Base-by-base conservation (phyloP, 148 eudicot genomes). In the Pouteria glomerata region DNA sequence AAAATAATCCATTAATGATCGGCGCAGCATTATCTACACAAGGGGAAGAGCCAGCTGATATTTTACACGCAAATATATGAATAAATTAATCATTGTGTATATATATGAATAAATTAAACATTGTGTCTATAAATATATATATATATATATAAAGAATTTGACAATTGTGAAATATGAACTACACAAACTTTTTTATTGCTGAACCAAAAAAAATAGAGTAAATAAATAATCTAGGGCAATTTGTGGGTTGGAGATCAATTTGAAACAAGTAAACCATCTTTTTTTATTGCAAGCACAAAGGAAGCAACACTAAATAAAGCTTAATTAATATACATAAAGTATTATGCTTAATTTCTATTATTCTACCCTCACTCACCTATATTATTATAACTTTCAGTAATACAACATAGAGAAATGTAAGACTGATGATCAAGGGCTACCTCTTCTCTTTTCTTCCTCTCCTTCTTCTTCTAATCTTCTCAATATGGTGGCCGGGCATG, bases 221-320 rank as follows among this genome's bases (percentile, higher is more conserved):
- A n/a, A n/a, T n/a, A n/a, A n/a, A n/a, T n/a, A n/a, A n/a, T n/a
- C n/a, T n/a, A n/a, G n/a, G n/a, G n/a, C n/a, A n/a, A n/a, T n/a
- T n/a, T n/a, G n/a, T n/a, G n/a, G n/a, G n/a, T n/a, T 4, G 10
- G 44, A 39, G 44, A 39, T 6, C 44, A 61, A n/a, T 19, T n/a
- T n/a, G 8, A 7, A 60, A 34, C n/a, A 18, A 30, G 39, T 30
- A 16, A 63, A 60, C 23, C 48, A 62, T 1, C 33, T 27, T 23
- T 37, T 63, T 37, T 41, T 64, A 65, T 65, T 65, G 31, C 50
- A 45, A 48, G 29, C 55, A 65, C 69, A 45, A 65, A 29, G 14
- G 44, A 45, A 2, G 21, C 34, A 24, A 41, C 29, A 24, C 21
- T 1, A 41, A 24, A 64, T 21, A 27, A 12, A 55, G 33, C 18